Evolutionary conservation across 2,329 filamentous ascomycete species (phyloP), one percentile per base, ranked within the genome.

Genomic region (Coleophoma crateriformis): DNA sequence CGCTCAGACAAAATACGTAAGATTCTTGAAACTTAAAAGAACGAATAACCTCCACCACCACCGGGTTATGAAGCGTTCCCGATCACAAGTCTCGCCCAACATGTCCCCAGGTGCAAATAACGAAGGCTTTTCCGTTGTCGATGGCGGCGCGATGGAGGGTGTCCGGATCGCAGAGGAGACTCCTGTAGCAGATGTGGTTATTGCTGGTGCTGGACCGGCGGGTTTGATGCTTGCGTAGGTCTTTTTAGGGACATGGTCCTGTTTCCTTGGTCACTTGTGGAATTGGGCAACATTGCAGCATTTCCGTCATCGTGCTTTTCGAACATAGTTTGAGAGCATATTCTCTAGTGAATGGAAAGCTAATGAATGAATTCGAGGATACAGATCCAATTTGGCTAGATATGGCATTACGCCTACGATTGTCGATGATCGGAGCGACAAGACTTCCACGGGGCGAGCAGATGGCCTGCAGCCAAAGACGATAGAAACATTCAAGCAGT

Each of bases 361-460:
- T 27, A 27, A 27, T 10, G 27, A 7, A 27, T 27, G 27, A 10
- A 10, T 27, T 27, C 8, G 27, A 10, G 27, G 27, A 27, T 27
- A 27, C 54, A 78, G 75, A 13, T 71, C 73, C 33, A 76, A 79
- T 55, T 71, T 89, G 34, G 77, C 78, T 15, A 76, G 84, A 8
- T 87, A 80, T 59, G 85, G 85, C 13, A 79, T 88, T 59, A 79
- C 80, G 49, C 76, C 80, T 3, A 74, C 77, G 38, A 75, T 89
- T 41, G 72, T 89, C 45, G 87, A 90, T 68, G 84, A 89, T 62
- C 72, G 85, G 54, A 71, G 78, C 33, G 79, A 86, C 58, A 81
- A 81, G 60, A 90, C 87, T 1, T 53, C 56, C 1, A 60, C 58
- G 41, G 83, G 82, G 4, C 78, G 85, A 63, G 84, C 83, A 11